Percentiles rank a stretch among this genome's conserved stretches.
Evolutionary conservation across 345 rosid species (phyloP).

Genomic region (Hypericum perforatum): DNA sequence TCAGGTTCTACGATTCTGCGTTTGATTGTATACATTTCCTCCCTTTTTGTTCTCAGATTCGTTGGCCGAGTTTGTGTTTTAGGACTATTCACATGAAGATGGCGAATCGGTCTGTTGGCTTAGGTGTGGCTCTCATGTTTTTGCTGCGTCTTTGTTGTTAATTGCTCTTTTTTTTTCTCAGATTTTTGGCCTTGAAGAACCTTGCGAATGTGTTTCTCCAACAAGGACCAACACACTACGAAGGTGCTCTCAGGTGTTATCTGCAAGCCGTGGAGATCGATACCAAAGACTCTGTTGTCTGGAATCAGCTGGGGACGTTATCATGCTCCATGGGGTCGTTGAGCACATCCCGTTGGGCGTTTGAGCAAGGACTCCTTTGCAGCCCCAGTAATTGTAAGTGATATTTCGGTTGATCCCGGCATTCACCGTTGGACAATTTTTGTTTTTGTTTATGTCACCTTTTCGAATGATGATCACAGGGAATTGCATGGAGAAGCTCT

Average conservation of each 20-base stretch:
- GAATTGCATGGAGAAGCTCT: conserved; percentile 98
- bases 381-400: conserved; percentile 92
- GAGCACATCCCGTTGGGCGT: conserved; percentile 95
- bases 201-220: conserved; percentile 85
- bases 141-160: neutral
- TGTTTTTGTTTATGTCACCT: neutral
- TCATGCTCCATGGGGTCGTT: conserved; percentile 92
- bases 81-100: no score
- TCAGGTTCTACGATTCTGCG: conserved; percentile 30
- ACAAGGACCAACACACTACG: conserved; percentile 73
- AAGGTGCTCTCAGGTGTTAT: conserved; percentile 80
- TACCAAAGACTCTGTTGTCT: conserved; percentile 86
- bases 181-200: conserved; percentile 91
- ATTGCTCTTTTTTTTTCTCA: conserved; percentile 22
- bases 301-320: conserved; percentile 95
- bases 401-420: conserved; percentile 8
- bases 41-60: neutral
- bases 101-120: no score
- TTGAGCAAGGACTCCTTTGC: conserved; percentile 96
- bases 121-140: no score
- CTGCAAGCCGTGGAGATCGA: conserved; percentile 98
- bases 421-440: neutral
- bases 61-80: no score
- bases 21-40: neutral
- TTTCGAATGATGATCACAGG: conserved; percentile 35